Percentiles rank a stretch among this genome's conserved stretches.
These are phyloP conservation scores for Lagenaria siceraria DNA, from an alignment of 306 rosid genomes.

Conservation along the genomic window DNA sequence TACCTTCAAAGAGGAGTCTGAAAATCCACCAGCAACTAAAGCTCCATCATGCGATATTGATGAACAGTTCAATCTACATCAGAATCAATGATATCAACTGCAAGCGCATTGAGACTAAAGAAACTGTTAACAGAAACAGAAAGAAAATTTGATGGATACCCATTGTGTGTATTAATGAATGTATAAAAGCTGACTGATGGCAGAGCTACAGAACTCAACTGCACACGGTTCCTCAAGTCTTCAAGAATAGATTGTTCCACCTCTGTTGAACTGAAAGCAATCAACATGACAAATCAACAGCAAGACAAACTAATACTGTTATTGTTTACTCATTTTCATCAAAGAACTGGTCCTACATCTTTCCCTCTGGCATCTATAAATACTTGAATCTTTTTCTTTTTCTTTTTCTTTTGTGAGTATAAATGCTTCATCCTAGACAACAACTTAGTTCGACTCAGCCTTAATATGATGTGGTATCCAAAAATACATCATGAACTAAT, in stretches of 20 bases:
- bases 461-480: neutral
- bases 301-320: neutral
- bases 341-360: neutral
- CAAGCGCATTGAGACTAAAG: conserved; percentile 10
- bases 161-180: conserved; percentile 67
- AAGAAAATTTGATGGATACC: conserved; percentile 33
- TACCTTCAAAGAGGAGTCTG: conserved; percentile 88
- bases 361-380: neutral
- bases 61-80: conserved; percentile 74
- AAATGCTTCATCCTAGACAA: neutral
- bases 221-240: conserved; percentile 93
- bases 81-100: conserved; percentile 11
- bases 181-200: conserved; percentile 96
- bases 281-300: conserved; percentile 12
- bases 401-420: neutral
- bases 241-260: conserved; percentile 93
- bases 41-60: conserved; percentile 92
- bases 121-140: neutral
- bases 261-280: conserved; percentile 59
- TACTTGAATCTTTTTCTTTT: too few species aligned
- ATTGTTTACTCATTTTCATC: neutral
- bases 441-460: neutral
- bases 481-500: neutral
- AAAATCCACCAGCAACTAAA: conserved; percentile 92
- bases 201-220: conserved; percentile 72